Percentiles rank a stretch among this genome's conserved stretches.
Conservation (phyloP, 2,329 filamentous ascomycete species). For the Cercospora sp. region DNA sequence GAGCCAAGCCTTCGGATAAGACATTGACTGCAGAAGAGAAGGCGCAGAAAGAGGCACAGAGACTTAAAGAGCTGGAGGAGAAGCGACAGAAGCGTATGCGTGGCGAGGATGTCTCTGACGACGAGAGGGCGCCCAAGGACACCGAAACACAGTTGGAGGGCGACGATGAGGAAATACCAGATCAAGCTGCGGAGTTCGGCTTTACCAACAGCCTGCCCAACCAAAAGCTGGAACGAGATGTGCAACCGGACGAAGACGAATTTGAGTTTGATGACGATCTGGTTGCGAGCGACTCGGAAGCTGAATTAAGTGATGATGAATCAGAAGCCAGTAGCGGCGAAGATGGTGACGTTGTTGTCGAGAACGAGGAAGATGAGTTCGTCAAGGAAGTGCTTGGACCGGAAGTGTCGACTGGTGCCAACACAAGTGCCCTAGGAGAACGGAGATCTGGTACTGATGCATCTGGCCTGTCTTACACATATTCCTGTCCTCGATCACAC, state of each 20-base stretch:
- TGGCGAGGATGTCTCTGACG: constrained; percentile 73
- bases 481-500: constrained; percentile 78
- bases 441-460: constrained; percentile 43
- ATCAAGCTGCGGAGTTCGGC: constrained; percentile 64
- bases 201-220: constrained; percentile 58
- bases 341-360: constrained; percentile 30
- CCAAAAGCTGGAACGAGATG: constrained; percentile 50
- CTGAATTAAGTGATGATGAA: constrained; percentile 20
- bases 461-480: constrained; percentile 70
- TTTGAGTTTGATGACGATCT: constrained; percentile 89
- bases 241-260: constrained; percentile 90
- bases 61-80: constrained; percentile 77
- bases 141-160: constrained; percentile 35
- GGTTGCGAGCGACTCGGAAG: constrained; percentile 70
- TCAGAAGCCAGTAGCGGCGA: constrained; percentile 29
- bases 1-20: constrained; percentile 80
- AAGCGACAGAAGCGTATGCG: constrained; percentile 83
- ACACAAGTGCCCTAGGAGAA: constrained; percentile 44
- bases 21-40: constrained; percentile 91
- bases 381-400: constrained; percentile 46
- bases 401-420: constrained; percentile 15
- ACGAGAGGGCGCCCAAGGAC: constrained; percentile 45
- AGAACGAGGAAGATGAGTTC: constrained; percentile 52
- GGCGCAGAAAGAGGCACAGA: constrained; percentile 72
- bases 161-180: constrained; percentile 45